Conservation (phyloP, 2,329 filamentous ascomycete species). For the Salinomyces thailandicus region DNA sequence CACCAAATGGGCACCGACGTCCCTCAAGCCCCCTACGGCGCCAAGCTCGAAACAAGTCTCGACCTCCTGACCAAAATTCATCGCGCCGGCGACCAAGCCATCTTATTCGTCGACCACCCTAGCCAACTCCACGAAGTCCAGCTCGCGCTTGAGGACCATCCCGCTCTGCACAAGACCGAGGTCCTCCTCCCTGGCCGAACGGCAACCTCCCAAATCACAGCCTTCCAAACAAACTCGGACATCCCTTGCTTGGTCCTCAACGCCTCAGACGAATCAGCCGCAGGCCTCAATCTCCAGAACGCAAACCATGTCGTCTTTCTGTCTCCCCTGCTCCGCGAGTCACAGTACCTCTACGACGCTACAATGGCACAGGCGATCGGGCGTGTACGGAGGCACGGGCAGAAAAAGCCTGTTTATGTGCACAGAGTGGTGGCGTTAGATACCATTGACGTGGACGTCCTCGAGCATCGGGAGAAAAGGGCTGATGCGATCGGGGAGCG, state of each 20-base stretch:
- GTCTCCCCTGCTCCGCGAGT: constrained; percentile 41
- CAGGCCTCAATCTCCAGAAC: constrained; percentile 50
- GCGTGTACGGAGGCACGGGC: constrained; percentile 47
- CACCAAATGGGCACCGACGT: constrained; percentile 25
- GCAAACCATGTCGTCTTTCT: constrained; percentile 58
- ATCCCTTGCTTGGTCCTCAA: constrained; percentile 48
- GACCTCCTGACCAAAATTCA: constrained; percentile 33
- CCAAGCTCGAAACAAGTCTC: constrained; percentile 40
- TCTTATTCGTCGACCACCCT: constrained; percentile 47
- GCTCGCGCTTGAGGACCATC: constrained; percentile 23
- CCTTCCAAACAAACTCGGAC: constrained; percentile 19
- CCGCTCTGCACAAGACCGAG: too few species aligned
- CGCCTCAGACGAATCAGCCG: constrained; percentile 45
- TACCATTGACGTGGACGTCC: constrained; percentile 39
- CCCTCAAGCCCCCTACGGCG: constrained; percentile 25
- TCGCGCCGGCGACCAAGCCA: constrained; percentile 36
- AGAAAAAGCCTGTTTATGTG: constrained; percentile 47
- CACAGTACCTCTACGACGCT: constrained; percentile 45
- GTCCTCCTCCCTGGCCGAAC: constrained; percentile 26
- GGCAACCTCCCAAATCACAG: constrained; percentile 12
- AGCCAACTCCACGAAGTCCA: constrained; percentile 33
- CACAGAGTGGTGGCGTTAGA: constrained; percentile 77
- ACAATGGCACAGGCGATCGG: constrained; percentile 56
- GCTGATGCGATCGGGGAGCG: constrained; percentile 16
- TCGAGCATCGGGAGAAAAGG: constrained; percentile 34